phyloP scores from a whole-genome alignment of 2,329 filamentous ascomycete genomes.

The Fusarium sacchari region DNA sequence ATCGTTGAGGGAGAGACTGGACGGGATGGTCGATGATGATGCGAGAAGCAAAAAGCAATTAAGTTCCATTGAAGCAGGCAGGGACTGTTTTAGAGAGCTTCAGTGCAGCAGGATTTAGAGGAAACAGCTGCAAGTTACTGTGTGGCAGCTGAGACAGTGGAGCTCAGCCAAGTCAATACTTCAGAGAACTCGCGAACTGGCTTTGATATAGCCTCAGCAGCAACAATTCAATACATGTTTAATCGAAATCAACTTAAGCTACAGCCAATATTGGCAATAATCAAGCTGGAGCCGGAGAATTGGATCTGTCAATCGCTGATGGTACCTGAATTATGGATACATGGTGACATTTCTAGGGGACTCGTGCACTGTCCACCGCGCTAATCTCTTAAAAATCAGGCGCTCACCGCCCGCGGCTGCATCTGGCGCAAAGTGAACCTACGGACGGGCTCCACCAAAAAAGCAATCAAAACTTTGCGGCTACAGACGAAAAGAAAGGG shows the following conservation, averaged over 20 bases:
- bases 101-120: neutral
- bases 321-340: conserved; percentile 2
- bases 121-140: neutral
- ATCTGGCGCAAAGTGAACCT: conserved; percentile 25
- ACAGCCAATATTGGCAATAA: neutral
- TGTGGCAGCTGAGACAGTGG: neutral
- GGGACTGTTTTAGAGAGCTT: neutral
- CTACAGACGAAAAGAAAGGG: neutral
- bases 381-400: conserved; percentile 9
- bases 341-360: neutral
- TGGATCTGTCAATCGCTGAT: neutral
- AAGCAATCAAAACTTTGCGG: conserved; percentile 36
- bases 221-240: neutral
- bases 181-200: neutral
- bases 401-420: conserved; percentile 44
- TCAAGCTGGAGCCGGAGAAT: neutral
- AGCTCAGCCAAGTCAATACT: neutral
- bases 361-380: conserved; percentile 9
- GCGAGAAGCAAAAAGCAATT: conserved; percentile 27
- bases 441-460: conserved; percentile 25
- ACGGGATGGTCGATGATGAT: conserved; percentile 3
- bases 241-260: neutral
- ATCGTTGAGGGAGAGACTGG: neutral
- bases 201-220: neutral
- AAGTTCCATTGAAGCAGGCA: neutral